Conservation (phyloP, 1,284 basidiomycete genomes). For the Schizopora paradoxa region DNA sequence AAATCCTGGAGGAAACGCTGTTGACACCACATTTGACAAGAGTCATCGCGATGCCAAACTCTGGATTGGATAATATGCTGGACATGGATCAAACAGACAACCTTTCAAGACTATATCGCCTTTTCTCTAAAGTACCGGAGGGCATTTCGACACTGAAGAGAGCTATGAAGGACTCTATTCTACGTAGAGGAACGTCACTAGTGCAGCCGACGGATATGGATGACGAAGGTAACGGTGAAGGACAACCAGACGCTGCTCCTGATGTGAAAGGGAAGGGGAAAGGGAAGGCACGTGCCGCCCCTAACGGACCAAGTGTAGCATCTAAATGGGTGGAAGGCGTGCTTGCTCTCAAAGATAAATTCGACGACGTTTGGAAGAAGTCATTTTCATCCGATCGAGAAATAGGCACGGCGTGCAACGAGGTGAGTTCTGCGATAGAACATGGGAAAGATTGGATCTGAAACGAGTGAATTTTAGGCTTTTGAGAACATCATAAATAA, state of each 20-base stretch:
- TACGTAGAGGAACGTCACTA: slow-evolving; percentile 75
- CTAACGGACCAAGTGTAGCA: slow-evolving; percentile 53
- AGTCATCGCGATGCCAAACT: slow-evolving; percentile 77
- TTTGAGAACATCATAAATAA: slow-evolving; percentile 92
- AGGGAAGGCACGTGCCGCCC: slow-evolving; percentile 46
- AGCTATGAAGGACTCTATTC: slow-evolving; percentile 72
- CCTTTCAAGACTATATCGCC: slow-evolving; percentile 73
- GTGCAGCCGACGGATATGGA: slow-evolving; percentile 48
- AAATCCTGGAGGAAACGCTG: slow-evolving; percentile 75
- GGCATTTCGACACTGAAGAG: slow-evolving; percentile 67
- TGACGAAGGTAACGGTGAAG: slow-evolving; percentile 30
- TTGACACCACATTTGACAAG: slow-evolving; percentile 72
- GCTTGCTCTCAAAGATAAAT: slow-evolving; percentile 86
- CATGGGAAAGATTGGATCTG: neutral
- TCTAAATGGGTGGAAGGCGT: slow-evolving; percentile 95
- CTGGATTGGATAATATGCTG: slow-evolving; percentile 87
- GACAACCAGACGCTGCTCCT: slow-evolving; percentile 32
- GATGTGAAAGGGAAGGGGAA: slow-evolving; percentile 52
- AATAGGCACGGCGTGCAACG: slow-evolving; percentile 82
- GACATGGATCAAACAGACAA: slow-evolving; percentile 78
- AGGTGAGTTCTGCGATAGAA: slow-evolving; percentile 44
- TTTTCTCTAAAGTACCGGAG: slow-evolving; percentile 69
- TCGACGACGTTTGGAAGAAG: slow-evolving; percentile 70
- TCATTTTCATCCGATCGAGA: slow-evolving; percentile 76
- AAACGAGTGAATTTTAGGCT: slow-evolving; percentile 47